These are phyloP conservation scores for Rhodotorula mucilaginosa DNA, from an alignment of 1,284 basidiomycete species.

Conservation along the genomic window DNA sequence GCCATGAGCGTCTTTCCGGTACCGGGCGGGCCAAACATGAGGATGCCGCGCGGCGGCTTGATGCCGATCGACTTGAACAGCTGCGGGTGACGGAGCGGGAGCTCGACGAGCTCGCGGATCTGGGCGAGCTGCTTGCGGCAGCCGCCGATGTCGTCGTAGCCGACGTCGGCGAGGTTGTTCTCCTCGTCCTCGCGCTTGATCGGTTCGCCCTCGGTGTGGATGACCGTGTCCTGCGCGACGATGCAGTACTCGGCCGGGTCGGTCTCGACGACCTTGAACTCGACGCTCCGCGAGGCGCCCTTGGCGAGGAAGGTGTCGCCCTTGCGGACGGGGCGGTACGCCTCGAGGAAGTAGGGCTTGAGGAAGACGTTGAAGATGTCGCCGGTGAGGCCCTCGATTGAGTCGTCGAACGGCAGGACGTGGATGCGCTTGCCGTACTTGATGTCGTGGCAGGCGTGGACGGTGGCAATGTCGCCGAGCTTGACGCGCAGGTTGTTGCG, in stretches of 20 bases:
- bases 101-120: slow-evolving; percentile 97
- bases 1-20: slow-evolving; percentile 99
- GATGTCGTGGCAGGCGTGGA: slow-evolving; percentile 95
- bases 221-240: slow-evolving; percentile 93
- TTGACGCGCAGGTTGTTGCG: slow-evolving; percentile 98
- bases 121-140: slow-evolving; percentile 99
- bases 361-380: slow-evolving; percentile 99
- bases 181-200: slow-evolving; percentile 99
- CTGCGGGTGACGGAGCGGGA: slow-evolving; percentile 96
- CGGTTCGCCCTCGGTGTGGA: slow-evolving; percentile 97
- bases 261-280: slow-evolving; percentile 83
- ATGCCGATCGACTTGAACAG: slow-evolving; percentile 99
- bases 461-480: slow-evolving; percentile 91
- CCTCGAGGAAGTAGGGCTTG: slow-evolving; percentile 99
- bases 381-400: slow-evolving; percentile 91
- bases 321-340: slow-evolving; percentile 89
- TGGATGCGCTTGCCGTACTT: slow-evolving; percentile 99
- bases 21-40: slow-evolving; percentile 94
- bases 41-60: slow-evolving; percentile 96
- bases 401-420: slow-evolving; percentile 96
- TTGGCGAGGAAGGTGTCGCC: slow-evolving; percentile 99
- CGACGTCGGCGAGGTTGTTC: slow-evolving; percentile 91
- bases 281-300: slow-evolving; percentile 83
- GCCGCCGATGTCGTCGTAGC: slow-evolving; percentile 98
- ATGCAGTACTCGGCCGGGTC: slow-evolving; percentile 96